These are phyloP conservation scores for Mycena rosella DNA, from an alignment of 768 basidiomycete species.

Conservation along the genomic window DNA sequence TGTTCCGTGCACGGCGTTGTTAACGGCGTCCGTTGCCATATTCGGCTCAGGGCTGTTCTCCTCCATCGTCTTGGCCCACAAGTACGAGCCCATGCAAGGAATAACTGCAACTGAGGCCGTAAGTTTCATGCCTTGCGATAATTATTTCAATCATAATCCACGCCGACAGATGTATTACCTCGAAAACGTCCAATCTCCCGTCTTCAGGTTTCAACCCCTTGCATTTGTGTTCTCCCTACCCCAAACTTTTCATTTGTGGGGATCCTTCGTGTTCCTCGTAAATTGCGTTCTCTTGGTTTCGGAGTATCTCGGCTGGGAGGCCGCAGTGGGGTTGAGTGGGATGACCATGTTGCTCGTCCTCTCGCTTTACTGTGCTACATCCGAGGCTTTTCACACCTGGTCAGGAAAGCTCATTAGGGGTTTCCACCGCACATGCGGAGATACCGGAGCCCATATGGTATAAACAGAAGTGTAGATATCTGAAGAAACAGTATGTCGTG, in stretches of 20 bases:
- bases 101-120: constrained; percentile 57
- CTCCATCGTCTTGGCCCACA: constrained; percentile 50
- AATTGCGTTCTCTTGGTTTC: constrained; percentile 5
- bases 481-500: too few species aligned
- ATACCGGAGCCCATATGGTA: too few species aligned
- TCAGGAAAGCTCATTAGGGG: too few species aligned
- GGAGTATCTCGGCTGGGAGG: not conserved
- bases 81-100: constrained; percentile 52
- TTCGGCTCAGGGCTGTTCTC: constrained; percentile 51
- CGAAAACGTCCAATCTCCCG: constrained; percentile 48
- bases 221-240: constrained; percentile 69
- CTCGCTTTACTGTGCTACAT: constrained; percentile 1
- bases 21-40: constrained; percentile 46
- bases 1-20: constrained; percentile 43
- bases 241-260: constrained; percentile 64
- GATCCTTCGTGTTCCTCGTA: constrained; percentile 45
- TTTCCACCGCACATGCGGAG: too few species aligned
- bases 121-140: constrained; percentile 35
- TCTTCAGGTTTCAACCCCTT: constrained; percentile 58
- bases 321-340: not conserved
- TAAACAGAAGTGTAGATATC: too few species aligned
- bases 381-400: not conserved
- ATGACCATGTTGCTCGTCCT: not conserved
- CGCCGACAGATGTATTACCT: constrained; percentile 51
- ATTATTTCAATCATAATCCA: constrained; percentile 9